Conservation (phyloP, 2,329 filamentous ascomycete genomes). For the Lasiodiplodia citricola region DNA sequence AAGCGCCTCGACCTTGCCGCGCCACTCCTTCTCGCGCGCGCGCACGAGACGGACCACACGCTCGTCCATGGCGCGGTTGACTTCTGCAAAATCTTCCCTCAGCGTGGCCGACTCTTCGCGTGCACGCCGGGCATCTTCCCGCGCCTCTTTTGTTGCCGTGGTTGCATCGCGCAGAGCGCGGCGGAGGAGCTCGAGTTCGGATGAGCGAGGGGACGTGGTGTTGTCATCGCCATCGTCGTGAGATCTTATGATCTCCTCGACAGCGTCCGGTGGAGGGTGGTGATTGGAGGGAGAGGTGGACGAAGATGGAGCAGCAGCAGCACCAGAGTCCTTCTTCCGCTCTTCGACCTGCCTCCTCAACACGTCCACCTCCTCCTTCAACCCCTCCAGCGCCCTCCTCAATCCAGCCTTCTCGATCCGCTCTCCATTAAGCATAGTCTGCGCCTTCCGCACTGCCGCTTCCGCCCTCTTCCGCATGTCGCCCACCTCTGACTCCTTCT, state of each 20-base stretch:
- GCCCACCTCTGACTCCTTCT: not conserved
- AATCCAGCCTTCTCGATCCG: constrained; percentile 17
- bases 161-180: constrained; percentile 1
- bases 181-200: constrained; percentile 10
- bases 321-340: not conserved
- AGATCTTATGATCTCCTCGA: not conserved
- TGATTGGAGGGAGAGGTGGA: not conserved
- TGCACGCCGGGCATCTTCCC: not conserved
- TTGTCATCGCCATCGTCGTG: not conserved
- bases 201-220: not conserved
- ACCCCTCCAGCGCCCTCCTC: constrained; percentile 2
- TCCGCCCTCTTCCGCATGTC: constrained; percentile 16
- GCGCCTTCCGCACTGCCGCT: constrained; percentile 16
- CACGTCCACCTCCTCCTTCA: constrained; percentile 15
- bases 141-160: not conserved
- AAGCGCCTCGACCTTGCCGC: constrained; percentile 27
- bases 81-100: not conserved
- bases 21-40: constrained; percentile 19
- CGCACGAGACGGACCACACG: constrained; percentile 14
- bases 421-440: constrained; percentile 12
- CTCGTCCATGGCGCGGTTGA: constrained; percentile 25
- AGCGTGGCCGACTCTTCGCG: constrained; percentile 1
- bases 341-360: not conserved
- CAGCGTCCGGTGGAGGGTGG: not conserved
- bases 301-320: not conserved